phyloP scores from a whole-genome alignment of 2,329 filamentous ascomycete species.

The Apiospora marii region DNA sequence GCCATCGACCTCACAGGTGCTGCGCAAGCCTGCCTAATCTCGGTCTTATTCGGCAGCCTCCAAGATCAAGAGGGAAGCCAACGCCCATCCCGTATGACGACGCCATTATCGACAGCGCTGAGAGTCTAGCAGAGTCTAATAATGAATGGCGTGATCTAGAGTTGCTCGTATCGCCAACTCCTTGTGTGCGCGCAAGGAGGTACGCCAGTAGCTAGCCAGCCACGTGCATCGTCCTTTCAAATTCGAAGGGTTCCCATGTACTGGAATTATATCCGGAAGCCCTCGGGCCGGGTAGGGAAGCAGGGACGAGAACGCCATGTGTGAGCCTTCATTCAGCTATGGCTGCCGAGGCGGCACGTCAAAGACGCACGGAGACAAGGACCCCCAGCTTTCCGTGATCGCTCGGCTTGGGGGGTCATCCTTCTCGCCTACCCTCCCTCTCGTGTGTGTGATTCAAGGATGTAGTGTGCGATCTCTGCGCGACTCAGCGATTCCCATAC shows the following conservation, averaged over 20 bases:
- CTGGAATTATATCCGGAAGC: not conserved
- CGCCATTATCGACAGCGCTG: not conserved
- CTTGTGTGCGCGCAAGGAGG: no score
- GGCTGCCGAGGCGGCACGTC: slow-evolving; percentile 4
- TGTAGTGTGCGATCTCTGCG: not conserved
- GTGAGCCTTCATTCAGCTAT: not conserved
- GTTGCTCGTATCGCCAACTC: not conserved
- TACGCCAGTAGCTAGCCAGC: no score
- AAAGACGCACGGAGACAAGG: not conserved
- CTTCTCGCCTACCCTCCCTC: not conserved
- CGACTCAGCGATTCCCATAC: not conserved
- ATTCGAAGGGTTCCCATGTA: not conserved
- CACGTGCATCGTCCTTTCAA: not conserved
- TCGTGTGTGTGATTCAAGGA: not conserved
- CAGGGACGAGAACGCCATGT: not conserved
- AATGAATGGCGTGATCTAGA: not conserved
- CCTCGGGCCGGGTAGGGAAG: not conserved
- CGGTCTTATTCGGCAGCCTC: not conserved
- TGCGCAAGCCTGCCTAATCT: not conserved
- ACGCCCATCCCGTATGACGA: not conserved
- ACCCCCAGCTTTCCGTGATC: not conserved
- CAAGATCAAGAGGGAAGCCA: not conserved
- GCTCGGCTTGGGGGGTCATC: not conserved
- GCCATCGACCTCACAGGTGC: not conserved
- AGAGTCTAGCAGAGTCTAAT: not conserved